Conservation (phyloP, 2,329 filamentous ascomycete genomes). For the Monosporascus ibericus region DNA sequence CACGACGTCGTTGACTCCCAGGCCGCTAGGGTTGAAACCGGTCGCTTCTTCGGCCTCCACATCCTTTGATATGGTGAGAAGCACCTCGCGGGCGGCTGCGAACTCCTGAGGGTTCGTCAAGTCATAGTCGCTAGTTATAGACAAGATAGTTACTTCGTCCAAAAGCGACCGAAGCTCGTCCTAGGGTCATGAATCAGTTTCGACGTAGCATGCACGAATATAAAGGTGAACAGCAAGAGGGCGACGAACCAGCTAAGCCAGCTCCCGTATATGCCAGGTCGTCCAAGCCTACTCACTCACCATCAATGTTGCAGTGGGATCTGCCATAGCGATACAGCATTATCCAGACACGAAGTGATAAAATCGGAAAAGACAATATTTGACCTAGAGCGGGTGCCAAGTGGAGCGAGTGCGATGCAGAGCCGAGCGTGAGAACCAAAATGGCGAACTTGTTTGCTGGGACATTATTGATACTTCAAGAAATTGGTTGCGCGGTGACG, state of each 20-base stretch:
- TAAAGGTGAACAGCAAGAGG: too few species aligned
- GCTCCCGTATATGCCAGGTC: too few species aligned
- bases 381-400: neutral
- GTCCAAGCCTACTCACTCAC: neutral
- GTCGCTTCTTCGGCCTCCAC: constrained; percentile 64
- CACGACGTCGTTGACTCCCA: constrained; percentile 38
- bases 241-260: too few species aligned
- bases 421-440: neutral
- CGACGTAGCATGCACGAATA: neutral
- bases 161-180: constrained; percentile 67
- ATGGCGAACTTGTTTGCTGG: neutral
- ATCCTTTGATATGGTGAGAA: constrained; percentile 60
- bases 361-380: neutral
- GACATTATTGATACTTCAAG: neutral
- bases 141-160: constrained; percentile 70
- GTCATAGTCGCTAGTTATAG: constrained; percentile 70
- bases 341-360: neutral
- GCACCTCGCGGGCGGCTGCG: constrained; percentile 46
- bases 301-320: neutral
- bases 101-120: constrained; percentile 47
- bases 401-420: neutral
- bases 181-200: constrained; percentile 31
- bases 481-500: neutral
- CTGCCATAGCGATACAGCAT: neutral
- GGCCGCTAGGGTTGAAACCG: constrained; percentile 73